These are phyloP conservation scores for Niveomyces coronatus DNA, from an alignment of 2,329 filamentous ascomycete species.

Conservation along the genomic window DNA sequence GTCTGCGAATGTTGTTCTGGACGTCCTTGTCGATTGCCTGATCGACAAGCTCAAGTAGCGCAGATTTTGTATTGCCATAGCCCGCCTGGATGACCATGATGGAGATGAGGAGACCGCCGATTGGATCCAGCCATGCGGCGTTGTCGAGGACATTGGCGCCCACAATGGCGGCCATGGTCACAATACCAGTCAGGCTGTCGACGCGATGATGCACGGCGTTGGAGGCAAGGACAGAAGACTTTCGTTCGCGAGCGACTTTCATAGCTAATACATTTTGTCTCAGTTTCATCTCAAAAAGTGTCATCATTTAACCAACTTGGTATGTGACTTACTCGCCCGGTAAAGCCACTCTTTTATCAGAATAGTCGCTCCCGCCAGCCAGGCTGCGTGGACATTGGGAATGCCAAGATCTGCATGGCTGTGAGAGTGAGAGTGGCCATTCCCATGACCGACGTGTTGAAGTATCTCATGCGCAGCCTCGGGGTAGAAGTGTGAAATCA, in stretches of 20 bases:
- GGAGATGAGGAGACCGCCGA: constrained; percentile 86
- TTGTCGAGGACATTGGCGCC: constrained; percentile 79
- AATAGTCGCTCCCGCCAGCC: constrained; percentile 86
- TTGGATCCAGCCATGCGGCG: constrained; percentile 86
- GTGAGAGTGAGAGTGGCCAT: constrained; percentile 52
- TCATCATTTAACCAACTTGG: neutral
- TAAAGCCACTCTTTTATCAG: constrained; percentile 95
- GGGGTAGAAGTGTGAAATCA: constrained; percentile 64
- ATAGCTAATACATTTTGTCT: constrained; percentile 51
- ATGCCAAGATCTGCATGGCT: constrained; percentile 33
- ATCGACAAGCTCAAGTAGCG: constrained; percentile 85
- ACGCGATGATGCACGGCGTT: constrained; percentile 96
- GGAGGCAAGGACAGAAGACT: constrained; percentile 89
- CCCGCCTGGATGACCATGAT: constrained; percentile 89
- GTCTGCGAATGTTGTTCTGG: constrained; percentile 58
- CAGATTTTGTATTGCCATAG: constrained; percentile 70
- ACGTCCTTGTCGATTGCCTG: constrained; percentile 79
- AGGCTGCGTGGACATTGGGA: constrained; percentile 87
- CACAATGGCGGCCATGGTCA: constrained; percentile 79
- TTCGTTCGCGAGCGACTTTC: constrained; percentile 89
- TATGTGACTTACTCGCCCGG: constrained; percentile 65
- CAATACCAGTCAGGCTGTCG: constrained; percentile 89
- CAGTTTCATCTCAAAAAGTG: constrained; percentile 1
- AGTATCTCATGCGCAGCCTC: constrained; percentile 57
- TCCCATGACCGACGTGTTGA: constrained; percentile 51